Conservation (phyloP, 331 rosid genomes). For the Dryas integrifolia region DNA sequence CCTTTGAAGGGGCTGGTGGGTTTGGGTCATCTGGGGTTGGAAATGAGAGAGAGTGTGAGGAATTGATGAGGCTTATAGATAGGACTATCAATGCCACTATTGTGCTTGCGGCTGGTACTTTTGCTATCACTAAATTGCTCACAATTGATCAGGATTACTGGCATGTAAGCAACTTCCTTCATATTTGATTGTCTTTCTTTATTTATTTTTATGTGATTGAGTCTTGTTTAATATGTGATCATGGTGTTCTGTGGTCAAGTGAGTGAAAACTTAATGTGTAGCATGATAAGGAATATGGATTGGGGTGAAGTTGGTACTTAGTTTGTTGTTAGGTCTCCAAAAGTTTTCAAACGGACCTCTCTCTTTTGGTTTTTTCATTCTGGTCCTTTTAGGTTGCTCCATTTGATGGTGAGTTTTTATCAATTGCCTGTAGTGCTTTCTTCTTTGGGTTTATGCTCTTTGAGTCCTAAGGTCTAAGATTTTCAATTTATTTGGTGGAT, state of each 20-base stretch:
- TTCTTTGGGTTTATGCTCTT: background rate
- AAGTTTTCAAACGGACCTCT: background rate
- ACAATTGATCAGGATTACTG: conserved; percentile 81
- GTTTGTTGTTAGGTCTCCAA: background rate
- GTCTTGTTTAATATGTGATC: background rate
- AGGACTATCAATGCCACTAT: conserved; percentile 76
- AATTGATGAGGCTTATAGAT: conserved; percentile 54
- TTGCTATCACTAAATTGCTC: conserved; percentile 66
- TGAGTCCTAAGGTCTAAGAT: background rate
- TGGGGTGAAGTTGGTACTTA: background rate
- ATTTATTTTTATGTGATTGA: background rate
- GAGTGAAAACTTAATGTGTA: too few species aligned
- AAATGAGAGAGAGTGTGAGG: conserved; percentile 30
- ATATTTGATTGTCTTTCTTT: background rate
- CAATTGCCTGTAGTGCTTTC: background rate
- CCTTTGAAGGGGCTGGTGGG: conserved; percentile 62
- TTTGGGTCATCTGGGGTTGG: conserved; percentile 54
- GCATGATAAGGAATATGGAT: background rate
- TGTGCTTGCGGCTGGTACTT: conserved; percentile 71
- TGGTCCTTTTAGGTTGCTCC: background rate
- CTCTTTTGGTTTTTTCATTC: background rate
- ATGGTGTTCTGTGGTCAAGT: too few species aligned
- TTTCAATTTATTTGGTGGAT: background rate
- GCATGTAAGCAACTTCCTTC: conserved; percentile 57
- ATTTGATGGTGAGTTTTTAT: background rate